These are phyloP conservation scores for Persicaria tinctoria DNA, from an alignment of 148 eudicot species.

Conservation along the genomic window DNA sequence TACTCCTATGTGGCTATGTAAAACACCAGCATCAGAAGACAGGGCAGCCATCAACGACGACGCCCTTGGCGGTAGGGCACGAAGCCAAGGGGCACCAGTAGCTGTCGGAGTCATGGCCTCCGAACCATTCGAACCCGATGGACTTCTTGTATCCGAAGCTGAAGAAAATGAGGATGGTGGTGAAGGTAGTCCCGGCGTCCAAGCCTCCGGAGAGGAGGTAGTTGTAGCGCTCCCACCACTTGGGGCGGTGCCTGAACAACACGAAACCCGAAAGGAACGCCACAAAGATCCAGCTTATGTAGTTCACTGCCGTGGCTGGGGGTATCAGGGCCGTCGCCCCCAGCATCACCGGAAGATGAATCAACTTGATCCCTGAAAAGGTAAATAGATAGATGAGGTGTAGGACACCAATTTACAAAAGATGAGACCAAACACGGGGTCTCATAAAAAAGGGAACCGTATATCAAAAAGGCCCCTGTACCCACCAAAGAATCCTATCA, in stretches of 20 bases:
- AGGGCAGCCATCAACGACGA: constrained; percentile 67
- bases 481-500: no score
- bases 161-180: constrained; percentile 50
- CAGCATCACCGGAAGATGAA: constrained; percentile 55
- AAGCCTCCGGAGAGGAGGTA: constrained; percentile 71
- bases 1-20: no score
- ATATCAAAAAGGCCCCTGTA: no score
- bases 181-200: constrained; percentile 66
- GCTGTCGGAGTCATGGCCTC: constrained; percentile 28
- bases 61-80: constrained; percentile 75
- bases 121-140: constrained; percentile 61
- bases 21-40: constrained; percentile 13
- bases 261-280: constrained; percentile 61
- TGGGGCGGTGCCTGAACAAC: constrained; percentile 35
- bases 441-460: no score
- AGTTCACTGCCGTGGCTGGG: constrained; percentile 72
- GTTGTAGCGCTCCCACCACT: constrained; percentile 69
- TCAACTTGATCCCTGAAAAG: constrained; percentile 53
- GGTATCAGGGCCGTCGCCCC: constrained; percentile 64
- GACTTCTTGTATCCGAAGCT: constrained; percentile 29
- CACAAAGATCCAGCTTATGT: constrained; percentile 56
- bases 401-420: no score
- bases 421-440: no score
- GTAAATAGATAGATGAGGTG: no score
- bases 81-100: constrained; percentile 48